A percentile compares a stretch with the other conserved stretches of the same genome.
Evolutionary conservation across 78 protist genomes (phyloP).

Genomic region (Speleostelium caveatum): DNA sequence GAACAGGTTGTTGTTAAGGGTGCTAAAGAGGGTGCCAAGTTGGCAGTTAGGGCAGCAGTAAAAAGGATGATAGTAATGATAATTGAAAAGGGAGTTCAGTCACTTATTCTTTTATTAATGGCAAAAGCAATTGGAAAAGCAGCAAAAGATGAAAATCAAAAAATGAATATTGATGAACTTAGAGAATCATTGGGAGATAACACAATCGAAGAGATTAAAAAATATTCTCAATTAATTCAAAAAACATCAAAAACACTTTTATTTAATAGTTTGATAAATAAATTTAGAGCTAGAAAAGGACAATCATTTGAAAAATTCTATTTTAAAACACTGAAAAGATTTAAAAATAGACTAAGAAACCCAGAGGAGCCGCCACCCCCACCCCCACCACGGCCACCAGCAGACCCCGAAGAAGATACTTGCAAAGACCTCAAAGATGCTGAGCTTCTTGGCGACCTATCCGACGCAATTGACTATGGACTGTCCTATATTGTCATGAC

Average conservation of each 20-base stretch:
- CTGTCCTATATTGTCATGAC: no score
- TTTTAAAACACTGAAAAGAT: no score
- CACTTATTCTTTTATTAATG: no score
- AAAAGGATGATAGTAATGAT: not conserved
- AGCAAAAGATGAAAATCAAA: not conserved
- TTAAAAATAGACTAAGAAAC: not conserved
- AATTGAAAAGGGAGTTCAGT: not conserved
- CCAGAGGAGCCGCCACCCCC: no score
- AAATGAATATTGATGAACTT: not conserved
- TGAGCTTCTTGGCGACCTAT: no score
- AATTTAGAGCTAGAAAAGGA: not conserved
- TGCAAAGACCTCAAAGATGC: no score
- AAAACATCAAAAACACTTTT: not conserved
- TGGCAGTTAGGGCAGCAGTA: not conserved
- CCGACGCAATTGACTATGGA: no score
- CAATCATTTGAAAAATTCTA: not conserved
- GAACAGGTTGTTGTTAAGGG: not conserved
- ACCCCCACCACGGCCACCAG: no score
- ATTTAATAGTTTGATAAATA: not conserved
- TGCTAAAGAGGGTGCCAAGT: not conserved
- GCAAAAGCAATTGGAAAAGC: not conserved
- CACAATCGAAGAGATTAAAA: not conserved
- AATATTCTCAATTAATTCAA: not conserved
- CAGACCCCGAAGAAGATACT: no score
- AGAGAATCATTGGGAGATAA: not conserved